phyloP scores from a whole-genome alignment of 2,329 filamentous ascomycete genomes.

The Ascochyta koolunga region DNA sequence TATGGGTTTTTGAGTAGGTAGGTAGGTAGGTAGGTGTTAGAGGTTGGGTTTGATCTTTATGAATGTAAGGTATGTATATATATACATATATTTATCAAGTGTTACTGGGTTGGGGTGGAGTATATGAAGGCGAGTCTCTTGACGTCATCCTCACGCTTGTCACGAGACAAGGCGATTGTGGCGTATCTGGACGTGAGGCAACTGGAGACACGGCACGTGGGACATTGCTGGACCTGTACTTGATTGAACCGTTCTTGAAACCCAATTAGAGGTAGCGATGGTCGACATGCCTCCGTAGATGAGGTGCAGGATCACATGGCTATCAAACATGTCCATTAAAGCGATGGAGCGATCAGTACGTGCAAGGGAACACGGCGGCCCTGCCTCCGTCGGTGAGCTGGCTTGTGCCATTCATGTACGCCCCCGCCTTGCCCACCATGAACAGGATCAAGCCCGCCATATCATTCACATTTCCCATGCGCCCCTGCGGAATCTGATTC shows the following conservation, averaged over 20 bases:
- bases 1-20: neutral
- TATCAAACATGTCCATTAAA: too few species aligned
- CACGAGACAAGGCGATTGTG: slow-evolving; percentile 5
- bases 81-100: too few species aligned
- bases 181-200: neutral
- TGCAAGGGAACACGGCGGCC: slow-evolving; percentile 40
- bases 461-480: slow-evolving; percentile 53
- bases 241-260: too few species aligned
- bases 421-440: slow-evolving; percentile 57
- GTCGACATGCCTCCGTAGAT: too few species aligned
- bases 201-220: too few species aligned
- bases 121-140: slow-evolving; percentile 5
- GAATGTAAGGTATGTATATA: neutral
- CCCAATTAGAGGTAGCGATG: too few species aligned
- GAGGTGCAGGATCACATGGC: too few species aligned
- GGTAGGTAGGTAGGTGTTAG: too few species aligned
- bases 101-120: neutral
- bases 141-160: slow-evolving; percentile 11
- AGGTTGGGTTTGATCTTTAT: too few species aligned
- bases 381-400: slow-evolving; percentile 57
- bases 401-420: slow-evolving; percentile 61
- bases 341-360: slow-evolving; percentile 31
- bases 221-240: too few species aligned
- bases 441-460: slow-evolving; percentile 59
- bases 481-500: slow-evolving; percentile 47